Conservation (phyloP, 2,329 filamentous ascomycete species). For the Ampelomyces quisqualis region DNA sequence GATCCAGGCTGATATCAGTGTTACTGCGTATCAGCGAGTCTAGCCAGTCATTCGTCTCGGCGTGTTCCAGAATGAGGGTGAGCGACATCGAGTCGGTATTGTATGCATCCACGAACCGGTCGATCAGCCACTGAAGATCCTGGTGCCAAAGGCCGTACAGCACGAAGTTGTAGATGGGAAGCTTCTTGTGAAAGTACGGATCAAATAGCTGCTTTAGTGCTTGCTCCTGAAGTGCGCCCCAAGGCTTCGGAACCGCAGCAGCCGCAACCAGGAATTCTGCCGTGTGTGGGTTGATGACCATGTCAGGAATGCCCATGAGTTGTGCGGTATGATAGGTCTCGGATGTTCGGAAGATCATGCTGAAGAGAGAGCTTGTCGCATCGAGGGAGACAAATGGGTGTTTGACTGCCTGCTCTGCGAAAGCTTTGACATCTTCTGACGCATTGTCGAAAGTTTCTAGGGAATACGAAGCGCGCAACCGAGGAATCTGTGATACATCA, state of each 20-base stretch:
- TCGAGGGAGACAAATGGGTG: conserved; percentile 88
- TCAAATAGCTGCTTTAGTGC: conserved; percentile 77
- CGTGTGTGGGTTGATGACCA: conserved; percentile 69
- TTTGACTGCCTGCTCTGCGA: conserved; percentile 68
- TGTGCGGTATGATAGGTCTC: conserved; percentile 59
- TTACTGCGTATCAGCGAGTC: conserved; percentile 75
- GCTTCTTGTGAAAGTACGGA: conserved; percentile 77
- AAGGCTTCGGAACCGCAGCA: conserved; percentile 74
- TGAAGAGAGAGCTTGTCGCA: conserved; percentile 69
- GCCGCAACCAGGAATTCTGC: conserved; percentile 78
- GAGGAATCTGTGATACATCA: conserved; percentile 81
- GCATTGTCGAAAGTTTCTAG: conserved; percentile 62
- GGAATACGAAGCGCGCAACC: conserved; percentile 75
- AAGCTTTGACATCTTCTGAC: conserved; percentile 59
- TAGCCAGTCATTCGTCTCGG: conserved; percentile 78
- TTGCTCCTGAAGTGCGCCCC: conserved; percentile 72
- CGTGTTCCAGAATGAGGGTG: conserved; percentile 73
- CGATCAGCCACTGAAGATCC: conserved; percentile 82
- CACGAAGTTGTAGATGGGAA: conserved; percentile 80
- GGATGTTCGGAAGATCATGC: conserved; percentile 61
- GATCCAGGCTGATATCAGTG: conserved; percentile 83
- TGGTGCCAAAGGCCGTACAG: conserved; percentile 90
- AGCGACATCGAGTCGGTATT: conserved; percentile 68
- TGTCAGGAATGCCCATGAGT: conserved; percentile 58
- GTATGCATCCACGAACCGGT: conserved; percentile 75